Percentiles rank a stretch among this genome's conserved stretches.
These are phyloP conservation scores for Ascoidea rubescens DNA, from an alignment of 805 yeast species.

Conservation along the genomic window DNA sequence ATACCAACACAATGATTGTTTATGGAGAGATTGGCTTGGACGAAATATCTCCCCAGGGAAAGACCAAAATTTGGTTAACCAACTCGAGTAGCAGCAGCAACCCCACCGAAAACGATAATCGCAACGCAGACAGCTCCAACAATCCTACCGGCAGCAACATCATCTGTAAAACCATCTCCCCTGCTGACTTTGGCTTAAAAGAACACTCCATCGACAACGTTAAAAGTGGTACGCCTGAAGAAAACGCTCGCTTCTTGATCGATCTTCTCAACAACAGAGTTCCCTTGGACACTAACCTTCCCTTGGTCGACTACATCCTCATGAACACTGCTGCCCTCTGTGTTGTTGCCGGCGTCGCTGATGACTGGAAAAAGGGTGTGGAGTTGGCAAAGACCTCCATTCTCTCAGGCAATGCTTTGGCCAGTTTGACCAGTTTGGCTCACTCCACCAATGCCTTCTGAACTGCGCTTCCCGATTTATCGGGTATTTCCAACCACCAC, in stretches of 20 bases:
- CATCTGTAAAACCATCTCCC: conserved; percentile 34
- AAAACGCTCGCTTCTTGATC: conserved; percentile 55
- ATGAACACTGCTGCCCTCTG: conserved; percentile 83
- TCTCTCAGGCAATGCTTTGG: conserved; percentile 47
- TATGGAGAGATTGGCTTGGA: conserved; percentile 89
- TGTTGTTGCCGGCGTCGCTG: conserved; percentile 55
- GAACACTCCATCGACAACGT: conserved; percentile 60
- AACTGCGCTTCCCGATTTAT: too few species aligned
- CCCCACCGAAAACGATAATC: conserved; percentile 17
- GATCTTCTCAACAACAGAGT: conserved; percentile 29
- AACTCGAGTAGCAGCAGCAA: conserved; percentile 23
- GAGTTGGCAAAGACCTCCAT: conserved; percentile 57
- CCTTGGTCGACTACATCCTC: conserved; percentile 80
- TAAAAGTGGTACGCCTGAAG: conserved; percentile 73
- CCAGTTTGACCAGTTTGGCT: conserved; percentile 29
- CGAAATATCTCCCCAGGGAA: conserved; percentile 85
- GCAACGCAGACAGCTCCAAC: conserved; percentile 14
- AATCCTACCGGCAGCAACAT: conserved; percentile 28
- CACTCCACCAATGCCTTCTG: background rate
- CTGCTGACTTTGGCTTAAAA: conserved; percentile 69
- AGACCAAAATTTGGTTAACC: conserved; percentile 68
- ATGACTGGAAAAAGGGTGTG: conserved; percentile 68
- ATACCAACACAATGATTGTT: conserved; percentile 55
- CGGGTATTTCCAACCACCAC: too few species aligned
- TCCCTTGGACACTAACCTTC: conserved; percentile 32